A percentile compares a stretch with the other conserved stretches of the same genome.
These are phyloP conservation scores for Monosporascus sp. DNA, from an alignment of 2,329 filamentous ascomycete genomes.

Conservation along the genomic window DNA sequence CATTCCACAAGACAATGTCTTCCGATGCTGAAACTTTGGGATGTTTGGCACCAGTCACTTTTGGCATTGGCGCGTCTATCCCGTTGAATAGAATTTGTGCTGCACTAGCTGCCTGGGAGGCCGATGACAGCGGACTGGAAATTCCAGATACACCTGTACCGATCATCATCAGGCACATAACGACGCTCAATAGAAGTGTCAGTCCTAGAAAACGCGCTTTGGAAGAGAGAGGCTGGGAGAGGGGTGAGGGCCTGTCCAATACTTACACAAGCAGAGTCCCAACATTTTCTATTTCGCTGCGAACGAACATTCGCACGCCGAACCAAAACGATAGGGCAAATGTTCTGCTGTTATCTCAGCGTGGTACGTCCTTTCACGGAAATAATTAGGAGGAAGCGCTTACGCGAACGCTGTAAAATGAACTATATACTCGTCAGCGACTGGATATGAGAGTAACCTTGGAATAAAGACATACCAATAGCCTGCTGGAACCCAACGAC, in stretches of 20 bases:
- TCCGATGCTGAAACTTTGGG: constrained; percentile 41
- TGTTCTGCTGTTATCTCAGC: constrained; percentile 17
- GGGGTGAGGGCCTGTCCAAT: no score
- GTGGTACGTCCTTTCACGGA: background rate
- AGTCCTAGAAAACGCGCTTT: no score
- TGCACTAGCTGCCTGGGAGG: constrained; percentile 49
- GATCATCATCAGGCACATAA: constrained; percentile 55
- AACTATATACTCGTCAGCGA: constrained; percentile 16
- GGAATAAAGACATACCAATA: constrained; percentile 12
- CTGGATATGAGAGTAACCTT: background rate
- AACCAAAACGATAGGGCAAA: constrained; percentile 27
- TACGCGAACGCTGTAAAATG: constrained; percentile 26
- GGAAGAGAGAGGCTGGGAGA: no score
- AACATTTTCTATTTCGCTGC: constrained; percentile 35
- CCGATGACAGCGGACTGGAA: constrained; percentile 52
- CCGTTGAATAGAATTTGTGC: constrained; percentile 52
- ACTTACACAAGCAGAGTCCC: constrained; percentile 46
- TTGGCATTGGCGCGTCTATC: constrained; percentile 41
- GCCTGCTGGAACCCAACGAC: constrained; percentile 24
- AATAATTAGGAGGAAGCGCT: background rate
- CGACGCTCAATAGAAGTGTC: constrained; percentile 25
- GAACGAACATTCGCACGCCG: constrained; percentile 20
- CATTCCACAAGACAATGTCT: constrained; percentile 55
- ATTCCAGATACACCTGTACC: constrained; percentile 50
- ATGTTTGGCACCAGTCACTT: constrained; percentile 34